Evolutionary conservation across 108 stramenopile species (phyloP).

Genomic region (Epipyxis sp.): DNA sequence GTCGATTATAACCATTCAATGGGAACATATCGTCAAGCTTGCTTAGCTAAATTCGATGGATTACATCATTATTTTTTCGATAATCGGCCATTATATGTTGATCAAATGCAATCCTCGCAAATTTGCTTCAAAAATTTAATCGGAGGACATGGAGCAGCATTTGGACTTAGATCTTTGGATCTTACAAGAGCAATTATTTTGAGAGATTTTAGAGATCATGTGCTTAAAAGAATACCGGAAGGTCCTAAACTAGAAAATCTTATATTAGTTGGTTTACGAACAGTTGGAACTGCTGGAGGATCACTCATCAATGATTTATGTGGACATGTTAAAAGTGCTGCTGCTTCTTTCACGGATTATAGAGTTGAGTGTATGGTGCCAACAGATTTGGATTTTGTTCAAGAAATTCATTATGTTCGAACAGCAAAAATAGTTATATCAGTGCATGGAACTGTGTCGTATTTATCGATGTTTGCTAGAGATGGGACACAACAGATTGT

Average conservation of each 20-base stretch:
- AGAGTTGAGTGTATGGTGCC: conserved; percentile 9
- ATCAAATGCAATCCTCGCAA: neutral
- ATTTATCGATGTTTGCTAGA: neutral
- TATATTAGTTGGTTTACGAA: conserved; percentile 17
- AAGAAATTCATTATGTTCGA: conserved; percentile 3
- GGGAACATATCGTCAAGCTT: conserved; percentile 14
- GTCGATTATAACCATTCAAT: neutral
- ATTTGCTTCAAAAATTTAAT: conserved; percentile 12
- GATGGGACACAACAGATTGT: neutral
- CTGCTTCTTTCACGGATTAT: neutral
- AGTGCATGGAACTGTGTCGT: conserved; percentile 4
- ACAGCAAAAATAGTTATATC: conserved; percentile 6
- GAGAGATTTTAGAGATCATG: conserved; percentile 3
- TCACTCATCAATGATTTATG: conserved; percentile 23
- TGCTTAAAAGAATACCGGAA: neutral
- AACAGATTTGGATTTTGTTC: neutral
- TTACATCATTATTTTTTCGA: neutral
- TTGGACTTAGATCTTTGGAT: neutral
- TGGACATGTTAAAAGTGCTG: neutral
- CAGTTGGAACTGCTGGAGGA: conserved; percentile 15
- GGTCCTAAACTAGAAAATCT: neutral
- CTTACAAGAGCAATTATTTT: neutral
- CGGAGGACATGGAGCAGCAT: neutral
- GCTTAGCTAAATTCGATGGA: neutral
- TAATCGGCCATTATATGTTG: conserved; percentile 5